A percentile compares a stretch with the other conserved stretches of the same genome.
Conservation (phyloP, 495 filamentous ascomycete species). For the Echria macrotheca region DNA sequence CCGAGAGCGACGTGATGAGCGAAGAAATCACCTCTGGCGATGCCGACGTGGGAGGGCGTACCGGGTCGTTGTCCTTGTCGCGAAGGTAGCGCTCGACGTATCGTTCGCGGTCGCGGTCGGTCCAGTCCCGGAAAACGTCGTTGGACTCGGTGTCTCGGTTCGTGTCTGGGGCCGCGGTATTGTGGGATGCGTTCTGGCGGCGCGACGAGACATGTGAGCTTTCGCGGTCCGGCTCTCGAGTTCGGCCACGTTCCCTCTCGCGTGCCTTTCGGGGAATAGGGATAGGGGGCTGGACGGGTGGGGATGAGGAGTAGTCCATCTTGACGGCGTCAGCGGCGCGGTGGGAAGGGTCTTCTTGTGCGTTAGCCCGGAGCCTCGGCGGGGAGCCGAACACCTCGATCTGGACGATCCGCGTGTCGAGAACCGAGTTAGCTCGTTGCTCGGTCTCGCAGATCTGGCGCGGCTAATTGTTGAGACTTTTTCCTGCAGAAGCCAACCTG, state of each 20-base stretch:
- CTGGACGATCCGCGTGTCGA: conserved; percentile 14
- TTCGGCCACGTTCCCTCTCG: conserved; percentile 24
- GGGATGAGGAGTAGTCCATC: conserved; percentile 21
- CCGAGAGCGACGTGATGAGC: conserved; percentile 84
- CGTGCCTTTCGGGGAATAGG: conserved; percentile 29
- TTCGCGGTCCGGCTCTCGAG: conserved; percentile 14
- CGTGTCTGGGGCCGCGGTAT: conserved; percentile 11
- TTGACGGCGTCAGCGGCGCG: conserved; percentile 21
- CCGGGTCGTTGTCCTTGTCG: conserved; percentile 23
- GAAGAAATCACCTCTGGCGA: conserved; percentile 93
- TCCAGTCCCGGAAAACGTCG: conserved; percentile 28
- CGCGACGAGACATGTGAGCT: conserved; percentile 6
- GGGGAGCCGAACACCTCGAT: conserved; percentile 2
- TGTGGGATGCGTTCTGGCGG: conserved; percentile 12
- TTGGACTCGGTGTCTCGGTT: conserved; percentile 18
- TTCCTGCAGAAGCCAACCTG: conserved; percentile 21
- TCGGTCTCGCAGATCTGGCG: conserved; percentile 9
- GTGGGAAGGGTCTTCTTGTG: conserved; percentile 16
- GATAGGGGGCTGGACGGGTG: conserved; percentile 23
- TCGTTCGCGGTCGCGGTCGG: conserved; percentile 21
- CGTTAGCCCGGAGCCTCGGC: conserved; percentile 18
- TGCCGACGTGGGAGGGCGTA: conserved; percentile 45
- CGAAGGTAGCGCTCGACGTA: conserved; percentile 26
- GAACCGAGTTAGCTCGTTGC: background rate
- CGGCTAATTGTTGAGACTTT: conserved; percentile 23